Conservation (phyloP, 257 asterid species). For the Oldenlandia corymbosa region DNA sequence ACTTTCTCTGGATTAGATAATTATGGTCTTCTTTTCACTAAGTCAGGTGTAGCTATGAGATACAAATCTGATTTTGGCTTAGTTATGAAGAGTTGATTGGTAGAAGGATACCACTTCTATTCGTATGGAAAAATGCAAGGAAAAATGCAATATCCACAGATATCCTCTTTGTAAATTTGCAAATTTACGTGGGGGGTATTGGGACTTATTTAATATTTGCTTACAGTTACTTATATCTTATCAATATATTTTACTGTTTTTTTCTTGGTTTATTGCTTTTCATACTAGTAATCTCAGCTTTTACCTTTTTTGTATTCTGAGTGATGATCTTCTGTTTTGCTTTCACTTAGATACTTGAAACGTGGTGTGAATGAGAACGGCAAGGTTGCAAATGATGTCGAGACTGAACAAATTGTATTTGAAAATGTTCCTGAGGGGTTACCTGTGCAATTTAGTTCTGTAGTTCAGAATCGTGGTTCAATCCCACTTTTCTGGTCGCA, state of each 20-base stretch:
- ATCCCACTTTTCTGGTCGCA: constrained; percentile 99
- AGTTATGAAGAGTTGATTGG: neutral
- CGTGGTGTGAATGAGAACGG: constrained; percentile 93
- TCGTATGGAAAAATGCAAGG: too few relatives aligned
- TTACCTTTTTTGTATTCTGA: too few relatives aligned
- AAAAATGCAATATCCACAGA: too few relatives aligned
- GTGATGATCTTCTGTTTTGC: constrained; percentile 14
- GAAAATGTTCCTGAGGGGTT: constrained; percentile 74
- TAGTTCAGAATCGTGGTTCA: constrained; percentile 96
- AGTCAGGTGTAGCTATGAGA: neutral
- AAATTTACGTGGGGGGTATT: too few relatives aligned
- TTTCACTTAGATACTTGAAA: constrained; percentile 67
- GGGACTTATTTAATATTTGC: too few relatives aligned
- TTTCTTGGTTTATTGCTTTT: too few relatives aligned
- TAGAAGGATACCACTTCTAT: too few relatives aligned
- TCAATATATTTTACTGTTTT: too few relatives aligned
- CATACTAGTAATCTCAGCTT: too few relatives aligned
- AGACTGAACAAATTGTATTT: constrained; percentile 78
- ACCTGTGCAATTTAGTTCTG: constrained; percentile 76
- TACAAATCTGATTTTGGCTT: neutral
- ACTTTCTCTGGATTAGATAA: neutral
- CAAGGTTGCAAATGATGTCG: constrained; percentile 95
- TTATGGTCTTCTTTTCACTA: neutral
- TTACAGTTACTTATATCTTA: too few relatives aligned
- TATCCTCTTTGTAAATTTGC: too few relatives aligned